These are phyloP conservation scores for Usnea hakonensis DNA, from an alignment of 495 filamentous ascomycete species.

Conservation along the genomic window DNA sequence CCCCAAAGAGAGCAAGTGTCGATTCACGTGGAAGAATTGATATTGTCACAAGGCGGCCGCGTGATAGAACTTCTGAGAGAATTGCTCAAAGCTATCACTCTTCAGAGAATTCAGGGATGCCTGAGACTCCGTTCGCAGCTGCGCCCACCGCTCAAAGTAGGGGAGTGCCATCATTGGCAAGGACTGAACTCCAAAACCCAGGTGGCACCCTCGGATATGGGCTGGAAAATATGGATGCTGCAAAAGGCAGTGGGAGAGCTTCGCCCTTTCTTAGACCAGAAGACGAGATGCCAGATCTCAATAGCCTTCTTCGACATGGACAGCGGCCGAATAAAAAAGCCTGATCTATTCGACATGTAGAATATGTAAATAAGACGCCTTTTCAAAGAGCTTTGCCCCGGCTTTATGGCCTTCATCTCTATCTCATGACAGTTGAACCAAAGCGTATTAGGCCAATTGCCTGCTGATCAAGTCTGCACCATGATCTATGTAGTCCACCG, in stretches of 20 bases:
- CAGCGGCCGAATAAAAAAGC: neutral
- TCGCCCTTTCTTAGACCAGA: conserved; percentile 12
- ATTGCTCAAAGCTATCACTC: conserved; percentile 36
- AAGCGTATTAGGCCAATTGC: neutral
- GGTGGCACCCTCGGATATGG: conserved; percentile 8
- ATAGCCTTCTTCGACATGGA: neutral
- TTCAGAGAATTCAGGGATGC: neutral
- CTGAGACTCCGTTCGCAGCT: neutral
- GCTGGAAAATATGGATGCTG: conserved; percentile 12
- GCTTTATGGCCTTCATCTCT: neutral
- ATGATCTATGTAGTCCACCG: neutral
- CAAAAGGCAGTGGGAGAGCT: conserved; percentile 7
- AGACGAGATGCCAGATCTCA: conserved; percentile 1
- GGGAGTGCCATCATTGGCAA: conserved; percentile 5
- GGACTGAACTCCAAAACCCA: neutral
- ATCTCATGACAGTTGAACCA: neutral
- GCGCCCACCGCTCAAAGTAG: conserved; percentile 1
- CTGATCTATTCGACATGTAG: neutral
- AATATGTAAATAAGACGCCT: neutral
- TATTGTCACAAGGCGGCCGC: conserved; percentile 37
- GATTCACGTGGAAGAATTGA: conserved; percentile 52
- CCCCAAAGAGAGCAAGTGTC: conserved; percentile 45
- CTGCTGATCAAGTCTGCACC: neutral
- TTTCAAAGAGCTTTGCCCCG: neutral
- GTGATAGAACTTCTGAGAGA: conserved; percentile 39